Conservation (phyloP, 257 asterid genomes). For the Solanum gandarillasii region DNA sequence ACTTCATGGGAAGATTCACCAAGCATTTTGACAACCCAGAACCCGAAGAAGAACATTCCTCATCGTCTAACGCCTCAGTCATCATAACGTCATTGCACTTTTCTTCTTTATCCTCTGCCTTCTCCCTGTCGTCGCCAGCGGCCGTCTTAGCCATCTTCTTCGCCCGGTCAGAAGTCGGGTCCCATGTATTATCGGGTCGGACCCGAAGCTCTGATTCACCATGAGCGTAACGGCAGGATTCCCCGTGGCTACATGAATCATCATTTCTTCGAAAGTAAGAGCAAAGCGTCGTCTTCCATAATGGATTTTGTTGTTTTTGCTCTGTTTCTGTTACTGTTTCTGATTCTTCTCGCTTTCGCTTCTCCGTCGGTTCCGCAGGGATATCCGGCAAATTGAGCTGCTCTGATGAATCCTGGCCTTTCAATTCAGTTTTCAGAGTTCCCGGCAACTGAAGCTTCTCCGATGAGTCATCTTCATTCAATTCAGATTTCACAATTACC, state of each 20-base stretch:
- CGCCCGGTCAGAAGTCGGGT: slow-evolving; percentile 87
- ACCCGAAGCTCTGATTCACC: slow-evolving; percentile 74
- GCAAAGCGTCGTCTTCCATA: slow-evolving; percentile 85
- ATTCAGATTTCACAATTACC: neutral
- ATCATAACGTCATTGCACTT: slow-evolving; percentile 48
- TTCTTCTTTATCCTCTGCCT: slow-evolving; percentile 5
- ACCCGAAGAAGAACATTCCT: slow-evolving; percentile 16
- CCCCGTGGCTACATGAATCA: slow-evolving; percentile 71
- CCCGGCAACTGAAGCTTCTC: slow-evolving; percentile 1
- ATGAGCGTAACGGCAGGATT: slow-evolving; percentile 45
- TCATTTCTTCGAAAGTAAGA: slow-evolving; percentile 64
- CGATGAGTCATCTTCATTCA: neutral
- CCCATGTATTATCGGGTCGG: slow-evolving; percentile 82
- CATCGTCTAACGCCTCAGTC: slow-evolving; percentile 68
- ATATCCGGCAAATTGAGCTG: slow-evolving; percentile 12
- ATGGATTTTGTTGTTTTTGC: slow-evolving; percentile 30
- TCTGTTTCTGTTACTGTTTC: slow-evolving; percentile 4
- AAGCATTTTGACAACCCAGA: slow-evolving; percentile 55
- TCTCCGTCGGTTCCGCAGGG: slow-evolving; percentile 44
- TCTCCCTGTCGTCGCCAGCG: neutral
- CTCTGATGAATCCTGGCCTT: slow-evolving; percentile 22
- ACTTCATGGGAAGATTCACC: slow-evolving; percentile 80
- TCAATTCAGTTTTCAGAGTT: slow-evolving; percentile 46
- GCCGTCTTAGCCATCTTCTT: slow-evolving; percentile 51
- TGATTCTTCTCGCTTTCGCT: slow-evolving; percentile 50